Percentiles rank a stretch among this genome's conserved stretches.
phyloP scores from a whole-genome alignment of 225 moss, liverwort and hornwort genomes.

The Pseudisothecium myosuroides region DNA sequence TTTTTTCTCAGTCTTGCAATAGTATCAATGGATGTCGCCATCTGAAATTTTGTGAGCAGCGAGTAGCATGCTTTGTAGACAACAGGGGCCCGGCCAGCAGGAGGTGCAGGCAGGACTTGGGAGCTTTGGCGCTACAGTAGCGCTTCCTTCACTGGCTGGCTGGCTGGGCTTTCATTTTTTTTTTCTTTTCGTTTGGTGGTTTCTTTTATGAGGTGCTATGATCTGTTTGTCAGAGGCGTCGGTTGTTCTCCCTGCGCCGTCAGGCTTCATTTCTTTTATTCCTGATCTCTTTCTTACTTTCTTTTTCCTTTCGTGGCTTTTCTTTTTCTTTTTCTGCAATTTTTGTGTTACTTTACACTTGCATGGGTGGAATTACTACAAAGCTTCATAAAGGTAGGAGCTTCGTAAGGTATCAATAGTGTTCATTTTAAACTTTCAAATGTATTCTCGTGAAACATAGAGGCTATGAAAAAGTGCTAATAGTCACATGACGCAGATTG shows the following conservation, averaged over 20 bases:
- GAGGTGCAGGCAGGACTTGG: background rate
- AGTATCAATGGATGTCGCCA: background rate
- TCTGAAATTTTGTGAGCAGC: background rate
- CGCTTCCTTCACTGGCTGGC: background rate
- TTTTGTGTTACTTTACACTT: background rate
- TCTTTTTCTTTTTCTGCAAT: background rate
- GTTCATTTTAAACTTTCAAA: background rate
- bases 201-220: background rate
- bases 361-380: background rate
- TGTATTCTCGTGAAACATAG: fast-evolving
- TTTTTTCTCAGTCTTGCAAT: background rate
- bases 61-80: background rate
- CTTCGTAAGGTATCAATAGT: background rate
- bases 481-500: fast-evolving
- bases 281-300: no score
- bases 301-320: background rate
- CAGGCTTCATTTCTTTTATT: no score
- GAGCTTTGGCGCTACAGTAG: background rate
- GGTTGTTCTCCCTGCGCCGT: background rate
- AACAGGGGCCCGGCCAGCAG: background rate
- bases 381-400: background rate
- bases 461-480: fast-evolving
- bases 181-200: background rate
- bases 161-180: background rate
- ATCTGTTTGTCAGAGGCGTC: background rate